A percentile compares a stretch with the other conserved stretches of the same genome.
Evolutionary conservation across 2,329 filamentous ascomycete genomes (phyloP).

Genomic region (Coniella vitis): DNA sequence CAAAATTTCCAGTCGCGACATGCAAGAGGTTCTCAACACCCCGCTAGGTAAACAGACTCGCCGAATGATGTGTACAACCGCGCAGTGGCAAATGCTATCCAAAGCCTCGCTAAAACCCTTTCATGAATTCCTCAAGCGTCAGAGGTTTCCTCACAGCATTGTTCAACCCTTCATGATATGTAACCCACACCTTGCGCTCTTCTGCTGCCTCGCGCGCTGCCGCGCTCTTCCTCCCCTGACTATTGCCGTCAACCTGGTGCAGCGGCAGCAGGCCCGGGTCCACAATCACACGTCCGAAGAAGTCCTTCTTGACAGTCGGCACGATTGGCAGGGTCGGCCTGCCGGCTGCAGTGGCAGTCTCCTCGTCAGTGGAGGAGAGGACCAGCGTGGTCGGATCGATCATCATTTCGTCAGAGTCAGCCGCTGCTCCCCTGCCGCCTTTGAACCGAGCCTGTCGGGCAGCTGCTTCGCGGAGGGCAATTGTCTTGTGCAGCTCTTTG

Average conservation of each 20-base stretch:
- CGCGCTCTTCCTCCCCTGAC: slow-evolving; percentile 18
- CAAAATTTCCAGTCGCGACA: too few species aligned
- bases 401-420: slow-evolving; percentile 18
- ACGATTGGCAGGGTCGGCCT: slow-evolving; percentile 23
- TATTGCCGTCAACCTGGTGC: slow-evolving; percentile 35
- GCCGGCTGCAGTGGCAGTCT: slow-evolving; percentile 24
- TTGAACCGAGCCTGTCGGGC: slow-evolving; percentile 59
- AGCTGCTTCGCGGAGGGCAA: slow-evolving; percentile 57
- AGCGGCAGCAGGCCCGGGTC: slow-evolving; percentile 47
- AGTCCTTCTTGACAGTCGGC: slow-evolving; percentile 21
- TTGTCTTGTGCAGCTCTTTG: slow-evolving; percentile 75
- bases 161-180: slow-evolving; percentile 82
- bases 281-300: slow-evolving; percentile 32
- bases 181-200: slow-evolving; percentile 70
- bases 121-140: slow-evolving; percentile 71
- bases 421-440: slow-evolving; percentile 34
- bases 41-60: too few species aligned
- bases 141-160: slow-evolving; percentile 90
- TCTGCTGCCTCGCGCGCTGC: slow-evolving; percentile 37
- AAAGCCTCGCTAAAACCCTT: slow-evolving; percentile 41
- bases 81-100: too few species aligned
- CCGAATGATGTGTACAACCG: background rate
- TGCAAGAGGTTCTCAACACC: too few species aligned
- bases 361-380: slow-evolving; percentile 29
- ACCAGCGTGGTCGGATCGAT: background rate